These are phyloP conservation scores for Dendrobium huoshanense DNA, from an alignment of 106 monocot species.

Conservation along the genomic window DNA sequence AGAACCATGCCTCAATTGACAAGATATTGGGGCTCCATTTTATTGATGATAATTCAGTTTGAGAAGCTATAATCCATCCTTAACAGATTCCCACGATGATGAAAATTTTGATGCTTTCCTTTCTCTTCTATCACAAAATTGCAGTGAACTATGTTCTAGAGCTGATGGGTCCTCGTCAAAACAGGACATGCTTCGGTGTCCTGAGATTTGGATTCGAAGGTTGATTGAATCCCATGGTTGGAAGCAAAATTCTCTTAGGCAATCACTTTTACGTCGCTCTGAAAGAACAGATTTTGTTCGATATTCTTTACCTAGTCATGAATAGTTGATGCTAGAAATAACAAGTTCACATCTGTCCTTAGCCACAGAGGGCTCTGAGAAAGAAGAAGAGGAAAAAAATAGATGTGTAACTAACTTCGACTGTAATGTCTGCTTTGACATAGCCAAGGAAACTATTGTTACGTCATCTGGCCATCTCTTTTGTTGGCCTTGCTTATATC, in stretches of 20 bases:
- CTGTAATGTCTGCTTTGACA: conserved; percentile 19
- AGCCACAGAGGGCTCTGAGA: conserved; percentile 1
- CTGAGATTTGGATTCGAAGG: not conserved
- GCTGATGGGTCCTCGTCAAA: not conserved
- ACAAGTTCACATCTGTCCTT: not conserved
- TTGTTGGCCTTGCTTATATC: conserved; percentile 22
- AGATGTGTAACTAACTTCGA: conserved; percentile 5
- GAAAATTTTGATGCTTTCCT: not conserved
- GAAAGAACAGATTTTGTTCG: not conserved
- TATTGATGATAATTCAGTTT: not conserved
- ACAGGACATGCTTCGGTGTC: not conserved
- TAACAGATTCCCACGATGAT: not conserved
- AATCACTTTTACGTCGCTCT: not conserved
- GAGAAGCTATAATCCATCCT: not conserved
- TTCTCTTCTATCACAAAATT: not conserved
- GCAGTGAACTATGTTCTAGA: not conserved
- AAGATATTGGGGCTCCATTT: not conserved
- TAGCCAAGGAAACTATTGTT: conserved; percentile 18
- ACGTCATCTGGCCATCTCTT: conserved; percentile 20
- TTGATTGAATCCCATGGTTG: not conserved
- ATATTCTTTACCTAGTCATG: conserved; percentile 3
- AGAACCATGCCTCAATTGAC: not conserved
- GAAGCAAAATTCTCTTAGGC: not conserved
- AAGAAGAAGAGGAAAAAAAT: conserved; percentile 7
- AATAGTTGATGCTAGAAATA: conserved; percentile 7